Conservation (phyloP, 2,329 filamentous ascomycete genomes). For the Aureobasidium vineae region DNA sequence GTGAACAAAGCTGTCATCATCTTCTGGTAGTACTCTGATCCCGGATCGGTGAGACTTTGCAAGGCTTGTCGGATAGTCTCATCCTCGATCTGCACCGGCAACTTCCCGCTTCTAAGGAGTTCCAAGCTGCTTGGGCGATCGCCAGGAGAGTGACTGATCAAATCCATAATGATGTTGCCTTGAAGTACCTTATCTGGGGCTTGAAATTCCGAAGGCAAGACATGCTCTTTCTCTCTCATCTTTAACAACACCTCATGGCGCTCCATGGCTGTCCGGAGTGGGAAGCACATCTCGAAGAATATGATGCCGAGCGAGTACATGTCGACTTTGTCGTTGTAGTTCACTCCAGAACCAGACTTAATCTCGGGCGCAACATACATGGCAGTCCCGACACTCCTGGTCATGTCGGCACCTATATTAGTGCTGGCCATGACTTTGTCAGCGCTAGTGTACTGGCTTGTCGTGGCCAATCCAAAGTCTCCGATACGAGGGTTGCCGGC, state of each 20-base stretch:
- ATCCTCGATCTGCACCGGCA: slow-evolving; percentile 89
- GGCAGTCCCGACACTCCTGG: slow-evolving; percentile 69
- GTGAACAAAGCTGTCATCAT: slow-evolving; percentile 84
- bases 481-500: slow-evolving; percentile 91
- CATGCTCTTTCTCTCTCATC: slow-evolving; percentile 65
- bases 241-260: slow-evolving; percentile 63
- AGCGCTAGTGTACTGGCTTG: slow-evolving; percentile 66
- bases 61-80: slow-evolving; percentile 84
- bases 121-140: slow-evolving; percentile 80
- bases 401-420: slow-evolving; percentile 59
- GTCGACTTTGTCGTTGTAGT: slow-evolving; percentile 93
- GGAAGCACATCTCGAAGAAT: slow-evolving; percentile 93
- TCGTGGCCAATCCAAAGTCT: slow-evolving; percentile 93
- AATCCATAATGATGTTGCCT: slow-evolving; percentile 71
- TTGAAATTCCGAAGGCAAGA: slow-evolving; percentile 71
- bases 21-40: slow-evolving; percentile 84
- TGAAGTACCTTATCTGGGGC: slow-evolving; percentile 66
- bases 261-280: slow-evolving; percentile 62
- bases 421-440: slow-evolving; percentile 52
- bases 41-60: slow-evolving; percentile 74
- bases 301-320: slow-evolving; percentile 98
- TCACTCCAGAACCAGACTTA: slow-evolving; percentile 63
- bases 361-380: slow-evolving; percentile 94
- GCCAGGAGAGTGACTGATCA: slow-evolving; percentile 79
- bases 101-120: slow-evolving; percentile 77